These are phyloP conservation scores for Corynascus novoguineensis DNA, from an alignment of 495 filamentous ascomycete genomes.

Conservation along the genomic window DNA sequence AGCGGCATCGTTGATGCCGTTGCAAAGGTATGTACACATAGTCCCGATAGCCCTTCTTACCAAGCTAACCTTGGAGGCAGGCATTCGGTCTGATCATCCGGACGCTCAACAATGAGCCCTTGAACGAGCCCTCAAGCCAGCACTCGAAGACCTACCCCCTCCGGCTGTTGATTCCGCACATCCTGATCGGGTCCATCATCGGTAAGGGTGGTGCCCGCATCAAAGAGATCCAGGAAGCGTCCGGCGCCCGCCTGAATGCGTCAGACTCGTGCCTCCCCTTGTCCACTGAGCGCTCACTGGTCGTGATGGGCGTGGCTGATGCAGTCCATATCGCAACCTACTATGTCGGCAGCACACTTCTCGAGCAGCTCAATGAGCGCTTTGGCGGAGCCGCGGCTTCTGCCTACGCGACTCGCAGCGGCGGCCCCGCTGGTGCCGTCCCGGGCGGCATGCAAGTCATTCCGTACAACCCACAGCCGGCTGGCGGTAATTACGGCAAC, in stretches of 20 bases:
- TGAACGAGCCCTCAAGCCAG: constrained; percentile 76
- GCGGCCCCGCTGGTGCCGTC: constrained; percentile 83
- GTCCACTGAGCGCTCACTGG: constrained; percentile 93
- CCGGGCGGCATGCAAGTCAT: constrained; percentile 97
- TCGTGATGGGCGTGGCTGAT: constrained; percentile 84
- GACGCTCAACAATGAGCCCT: constrained; percentile 91
- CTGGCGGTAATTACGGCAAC: constrained; percentile 84
- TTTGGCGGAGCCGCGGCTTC: constrained; percentile 95
- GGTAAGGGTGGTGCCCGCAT: constrained; percentile 92
- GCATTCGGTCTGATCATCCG: constrained; percentile 97
- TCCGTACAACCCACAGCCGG: constrained; percentile 88
- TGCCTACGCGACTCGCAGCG: constrained; percentile 91
- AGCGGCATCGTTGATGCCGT: constrained; percentile 92
- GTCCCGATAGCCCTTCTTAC: neutral
- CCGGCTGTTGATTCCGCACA: constrained; percentile 90
- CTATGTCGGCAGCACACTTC: constrained; percentile 92
- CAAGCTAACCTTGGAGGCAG: constrained; percentile 40
- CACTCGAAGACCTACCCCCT: constrained; percentile 97
- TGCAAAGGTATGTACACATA: constrained; percentile 66
- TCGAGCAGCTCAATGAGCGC: constrained; percentile 91
- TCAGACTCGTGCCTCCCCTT: constrained; percentile 90
- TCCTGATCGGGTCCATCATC: constrained; percentile 97
- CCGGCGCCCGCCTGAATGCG: constrained; percentile 91
- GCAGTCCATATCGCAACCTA: constrained; percentile 98
- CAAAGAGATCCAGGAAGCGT: constrained; percentile 97